Evolutionary conservation across 768 basidiomycete genomes (phyloP).

Genomic region (Lepiota brunneoincarnata): DNA sequence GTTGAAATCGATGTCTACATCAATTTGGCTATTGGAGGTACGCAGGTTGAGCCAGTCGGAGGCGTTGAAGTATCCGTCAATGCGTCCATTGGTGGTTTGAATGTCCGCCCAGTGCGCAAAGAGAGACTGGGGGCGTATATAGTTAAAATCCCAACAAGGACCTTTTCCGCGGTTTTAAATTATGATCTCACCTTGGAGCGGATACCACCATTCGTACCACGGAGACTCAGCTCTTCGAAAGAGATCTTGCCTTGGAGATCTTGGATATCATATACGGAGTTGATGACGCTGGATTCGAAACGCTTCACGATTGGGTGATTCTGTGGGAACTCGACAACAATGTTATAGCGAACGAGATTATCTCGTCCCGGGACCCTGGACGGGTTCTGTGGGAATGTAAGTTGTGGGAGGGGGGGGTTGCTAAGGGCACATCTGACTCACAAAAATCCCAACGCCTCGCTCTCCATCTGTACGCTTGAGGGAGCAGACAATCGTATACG

Average conservation of each 20-base stretch:
- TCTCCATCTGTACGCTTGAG: slow-evolving; percentile 4
- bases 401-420: no score
- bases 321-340: slow-evolving; percentile 6
- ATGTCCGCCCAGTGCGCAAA: slow-evolving; percentile 5
- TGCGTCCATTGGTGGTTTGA: neutral
- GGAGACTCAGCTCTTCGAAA: slow-evolving; percentile 2
- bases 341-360: neutral
- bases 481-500: slow-evolving; percentile 5
- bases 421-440: neutral
- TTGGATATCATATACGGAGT: neutral
- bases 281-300: slow-evolving; percentile 2
- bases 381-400: neutral
- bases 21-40: slow-evolving; percentile 2
- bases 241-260: slow-evolving; percentile 3
- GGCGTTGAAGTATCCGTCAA: slow-evolving; percentile 2
- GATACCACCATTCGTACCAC: slow-evolving; percentile 3
- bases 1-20: slow-evolving; percentile 7
- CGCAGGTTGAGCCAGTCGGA: slow-evolving; percentile 1
- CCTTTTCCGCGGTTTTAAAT: neutral
- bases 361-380: neutral
- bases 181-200: neutral
- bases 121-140: neutral
- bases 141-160: neutral
- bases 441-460: slow-evolving; percentile 8
- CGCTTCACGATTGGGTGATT: slow-evolving; percentile 1